These are phyloP conservation scores for Colletotrichum euphorbiae DNA, from an alignment of 2,329 filamentous ascomycete species.

Conservation along the genomic window DNA sequence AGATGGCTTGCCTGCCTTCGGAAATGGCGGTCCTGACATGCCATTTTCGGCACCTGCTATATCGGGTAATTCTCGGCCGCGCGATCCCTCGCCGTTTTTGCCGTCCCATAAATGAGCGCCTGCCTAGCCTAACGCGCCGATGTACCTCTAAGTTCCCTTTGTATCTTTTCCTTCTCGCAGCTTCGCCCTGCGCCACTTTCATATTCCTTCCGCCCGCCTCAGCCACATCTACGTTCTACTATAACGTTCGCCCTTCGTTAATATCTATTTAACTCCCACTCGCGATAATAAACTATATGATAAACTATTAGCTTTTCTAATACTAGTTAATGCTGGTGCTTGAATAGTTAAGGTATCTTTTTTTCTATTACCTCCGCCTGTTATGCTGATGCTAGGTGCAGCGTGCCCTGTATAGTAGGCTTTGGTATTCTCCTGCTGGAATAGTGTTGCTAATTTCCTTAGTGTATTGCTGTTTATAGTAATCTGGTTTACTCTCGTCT, in stretches of 20 bases:
- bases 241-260: not conserved
- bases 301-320: not conserved
- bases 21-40: conserved; percentile 9
- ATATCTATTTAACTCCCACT: not conserved
- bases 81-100: conserved; percentile 10
- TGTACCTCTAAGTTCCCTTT: conserved; percentile 11
- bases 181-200: not conserved
- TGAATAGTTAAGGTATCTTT: not conserved
- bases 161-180: conserved; percentile 1
- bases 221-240: not conserved
- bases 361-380: too few species aligned
- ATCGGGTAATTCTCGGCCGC: conserved; percentile 25
- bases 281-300: not conserved
- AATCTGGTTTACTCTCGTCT: not conserved
- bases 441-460: not conserved
- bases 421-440: not conserved
- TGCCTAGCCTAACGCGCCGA: not conserved
- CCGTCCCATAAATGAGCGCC: conserved; percentile 6
- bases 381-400: not conserved
- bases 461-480: not conserved
- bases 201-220: not conserved
- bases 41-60: conserved; percentile 10
- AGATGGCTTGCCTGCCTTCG: conserved; percentile 13
- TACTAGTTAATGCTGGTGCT: not conserved
- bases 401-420: not conserved